Percentiles rank a stretch among this genome's conserved stretches.
These are phyloP conservation scores for Cordyceps javanica DNA, from an alignment of 2,329 filamentous ascomycete species.

Conservation along the genomic window DNA sequence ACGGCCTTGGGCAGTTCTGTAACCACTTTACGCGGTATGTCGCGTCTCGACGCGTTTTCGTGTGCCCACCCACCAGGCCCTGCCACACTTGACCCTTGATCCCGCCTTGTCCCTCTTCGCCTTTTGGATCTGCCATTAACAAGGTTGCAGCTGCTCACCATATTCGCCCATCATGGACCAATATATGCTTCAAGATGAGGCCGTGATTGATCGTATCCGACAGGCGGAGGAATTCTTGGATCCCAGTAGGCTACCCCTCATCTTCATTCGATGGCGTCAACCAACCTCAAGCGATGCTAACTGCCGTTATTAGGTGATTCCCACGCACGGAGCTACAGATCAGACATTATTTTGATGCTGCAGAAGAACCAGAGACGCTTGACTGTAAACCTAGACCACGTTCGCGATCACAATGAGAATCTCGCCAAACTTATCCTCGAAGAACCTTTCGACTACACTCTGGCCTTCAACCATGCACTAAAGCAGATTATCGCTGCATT, in stretches of 20 bases:
- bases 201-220: slow-evolving; percentile 74
- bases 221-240: slow-evolving; percentile 90
- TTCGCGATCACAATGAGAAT: slow-evolving; percentile 78
- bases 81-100: slow-evolving; percentile 9
- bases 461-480: slow-evolving; percentile 85
- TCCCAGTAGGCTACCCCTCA: slow-evolving; percentile 58
- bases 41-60: slow-evolving; percentile 15
- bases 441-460: slow-evolving; percentile 79
- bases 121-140: slow-evolving; percentile 11
- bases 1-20: background rate
- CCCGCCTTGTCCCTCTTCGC: slow-evolving; percentile 1
- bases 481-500: slow-evolving; percentile 76
- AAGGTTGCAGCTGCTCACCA: background rate
- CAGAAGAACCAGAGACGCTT: slow-evolving; percentile 60
- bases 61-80: slow-evolving; percentile 3
- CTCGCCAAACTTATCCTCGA: slow-evolving; percentile 74
- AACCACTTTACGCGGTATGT: slow-evolving; percentile 21
- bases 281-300: background rate
- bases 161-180: slow-evolving; percentile 54
- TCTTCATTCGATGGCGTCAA: background rate
- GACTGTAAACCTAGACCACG: slow-evolving; percentile 79
- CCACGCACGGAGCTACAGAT: slow-evolving; percentile 68
- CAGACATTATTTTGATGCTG: slow-evolving; percentile 77
- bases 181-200: slow-evolving; percentile 75
- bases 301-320: slow-evolving; percentile 28